phyloP scores from a whole-genome alignment of 495 filamentous ascomycete genomes.

The Cercophora sp. region DNA sequence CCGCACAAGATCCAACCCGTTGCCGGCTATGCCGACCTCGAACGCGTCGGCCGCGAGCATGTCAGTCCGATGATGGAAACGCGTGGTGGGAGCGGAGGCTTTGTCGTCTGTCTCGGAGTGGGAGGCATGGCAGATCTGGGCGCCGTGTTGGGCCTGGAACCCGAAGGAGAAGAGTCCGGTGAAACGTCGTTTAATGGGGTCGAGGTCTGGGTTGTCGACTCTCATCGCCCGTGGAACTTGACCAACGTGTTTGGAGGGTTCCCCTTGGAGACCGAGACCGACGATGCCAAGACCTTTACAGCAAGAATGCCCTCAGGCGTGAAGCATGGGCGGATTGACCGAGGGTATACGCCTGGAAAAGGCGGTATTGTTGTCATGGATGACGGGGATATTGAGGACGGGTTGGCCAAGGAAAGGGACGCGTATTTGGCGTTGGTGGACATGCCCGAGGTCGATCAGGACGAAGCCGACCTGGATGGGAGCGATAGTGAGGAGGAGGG shows the following conservation, averaged over 20 bases:
- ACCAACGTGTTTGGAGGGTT: slow-evolving; percentile 84
- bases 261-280: slow-evolving; percentile 46
- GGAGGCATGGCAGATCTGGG: slow-evolving; percentile 86
- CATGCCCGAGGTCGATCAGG: slow-evolving; percentile 87
- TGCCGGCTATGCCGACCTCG: slow-evolving; percentile 84
- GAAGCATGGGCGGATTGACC: slow-evolving; percentile 63
- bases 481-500: slow-evolving; percentile 40
- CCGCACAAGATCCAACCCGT: slow-evolving; percentile 97
- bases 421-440: slow-evolving; percentile 77
- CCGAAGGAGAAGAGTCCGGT: slow-evolving; percentile 50
- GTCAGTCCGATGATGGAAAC: slow-evolving; percentile 77
- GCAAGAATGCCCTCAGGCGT: slow-evolving; percentile 47
- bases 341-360: slow-evolving; percentile 66
- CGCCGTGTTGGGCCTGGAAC: slow-evolving; percentile 62
- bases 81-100: slow-evolving; percentile 74
- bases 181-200: slow-evolving; percentile 64
- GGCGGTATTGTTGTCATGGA: slow-evolving; percentile 91
- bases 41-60: slow-evolving; percentile 68
- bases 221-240: slow-evolving; percentile 90
- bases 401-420: slow-evolving; percentile 66
- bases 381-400: slow-evolving; percentile 93
- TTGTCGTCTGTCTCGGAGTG: slow-evolving; percentile 88
- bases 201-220: slow-evolving; percentile 92
- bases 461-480: slow-evolving; percentile 53
- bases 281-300: slow-evolving; percentile 41